Base-by-base conservation (phyloP, 1,139 yeast genomes). In the Hansenula anomala region DNA sequence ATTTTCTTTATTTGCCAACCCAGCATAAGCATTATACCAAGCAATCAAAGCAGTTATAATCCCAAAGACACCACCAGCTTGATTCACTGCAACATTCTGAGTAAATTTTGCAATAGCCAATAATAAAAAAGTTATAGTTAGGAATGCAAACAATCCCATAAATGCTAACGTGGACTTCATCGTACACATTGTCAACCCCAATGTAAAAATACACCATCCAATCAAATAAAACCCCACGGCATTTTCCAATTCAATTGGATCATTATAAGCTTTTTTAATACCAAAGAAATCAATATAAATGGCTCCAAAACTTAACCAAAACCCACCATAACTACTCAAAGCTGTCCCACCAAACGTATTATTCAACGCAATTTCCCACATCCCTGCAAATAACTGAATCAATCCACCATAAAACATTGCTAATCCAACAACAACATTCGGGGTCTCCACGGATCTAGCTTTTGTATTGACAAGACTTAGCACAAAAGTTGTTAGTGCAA, bases 301-400 rank as follows among this genome's bases (percentile, higher is more conserved):
- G 22, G 92, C 90, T 46, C 78, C 94, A 51, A 63, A 75, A 32
- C 90, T 70, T 60, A 86, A 71, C 97, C 97, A 89, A 64, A 88
- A 89, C 1, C 92, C 95, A 45, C 95, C 96, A 58, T 69, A 89
- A 7, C 94, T 82, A 19, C 82, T 65, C 44, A 88, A 71, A 4
- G 95, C 95, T 38, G 86, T 76, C 44, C 88, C 96, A 78, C 95
- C 96, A 69, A 88, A 89, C 40, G 96, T 80, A 67, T 88, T 87
- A 54, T 89, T 95, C 31, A 73, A 44, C 4, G 83, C 82, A 52
- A 81, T 70, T 55, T 80, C 88, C 75, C 84, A 81, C 78, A 82
- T 75, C 42, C 88, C 89, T n/a, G 89, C 86, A 67, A 53, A 71
- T 64, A 64, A 58, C 58, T 81, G 88, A 36, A 80, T 73, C n/a